Evolutionary conservation across 2,329 filamentous ascomycete species (phyloP), one percentile per base, ranked within the genome.

Genomic region (Diaporthe sp.): DNA sequence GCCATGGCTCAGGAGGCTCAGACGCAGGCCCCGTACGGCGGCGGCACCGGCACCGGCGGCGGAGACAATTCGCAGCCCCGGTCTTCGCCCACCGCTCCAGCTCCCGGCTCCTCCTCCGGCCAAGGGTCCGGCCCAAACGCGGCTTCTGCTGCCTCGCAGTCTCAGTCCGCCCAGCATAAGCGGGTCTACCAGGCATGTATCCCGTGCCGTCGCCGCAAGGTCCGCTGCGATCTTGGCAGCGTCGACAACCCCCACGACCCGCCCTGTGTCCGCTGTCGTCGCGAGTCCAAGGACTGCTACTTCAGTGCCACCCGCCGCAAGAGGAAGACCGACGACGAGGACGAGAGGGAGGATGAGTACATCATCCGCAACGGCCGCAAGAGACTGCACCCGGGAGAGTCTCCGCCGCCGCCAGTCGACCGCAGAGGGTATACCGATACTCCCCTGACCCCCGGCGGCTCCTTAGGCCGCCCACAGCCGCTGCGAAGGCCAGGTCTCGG

Each of bases 251-350:
- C 97, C 34, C 92, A 96, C 84, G 95, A 98, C 80, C 96, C 96
- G 73, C 97, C 97, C 3, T 99, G 97, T 84, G 94, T 96, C 76
- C 92, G 97, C 82, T 99, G 97, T 84, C 93, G 95, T 72, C 93
- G 97, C 79, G 97, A 99, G 87, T 95, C 93, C 86, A 98, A 98
- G 84, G 94, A 98, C 81, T 99, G 97, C 87, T 98, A 94, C 89
- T 99, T 99, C 88, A 98, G 95, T 77, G 95, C 95, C 28, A 98
- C 96, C 44, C 91, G 97, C 70, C 92, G 97, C 82, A 98, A 98
- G 91, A 92, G 95, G 82, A 97, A 97, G 88, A 90, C 90, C 65
- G 91, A 88, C 79, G 87, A 94, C 79, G 90, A 86, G 80, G 80
- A 87, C 49, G 88, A 86, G 28, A 89, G 84, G 74, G 86, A 88